phyloP scores from a whole-genome alignment of 352 stramenopile genomes.

The Pythium insidiosum region DNA sequence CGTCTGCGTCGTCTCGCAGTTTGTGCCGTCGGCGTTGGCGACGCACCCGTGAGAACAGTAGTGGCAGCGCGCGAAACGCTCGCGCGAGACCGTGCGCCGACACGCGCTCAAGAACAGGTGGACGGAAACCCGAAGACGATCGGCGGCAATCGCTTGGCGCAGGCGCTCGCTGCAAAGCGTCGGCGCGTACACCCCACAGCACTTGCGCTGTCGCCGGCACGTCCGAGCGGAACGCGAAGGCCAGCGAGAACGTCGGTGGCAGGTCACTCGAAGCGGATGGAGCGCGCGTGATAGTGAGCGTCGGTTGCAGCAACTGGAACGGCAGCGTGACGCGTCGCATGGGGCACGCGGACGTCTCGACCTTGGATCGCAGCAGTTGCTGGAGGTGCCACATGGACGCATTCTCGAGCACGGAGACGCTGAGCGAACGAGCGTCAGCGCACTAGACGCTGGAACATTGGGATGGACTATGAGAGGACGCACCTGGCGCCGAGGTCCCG shows the following conservation, averaged over 20 bases:
- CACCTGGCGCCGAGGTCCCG: conserved; percentile 20
- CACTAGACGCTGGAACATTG: neutral
- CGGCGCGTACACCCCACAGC: no score
- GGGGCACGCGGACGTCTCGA: conserved; percentile 17
- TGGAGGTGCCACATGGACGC: conserved; percentile 61
- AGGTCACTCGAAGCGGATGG: neutral
- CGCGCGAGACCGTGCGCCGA: conserved; percentile 5
- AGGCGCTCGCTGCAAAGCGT: no score
- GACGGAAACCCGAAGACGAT: neutral
- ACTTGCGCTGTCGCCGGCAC: conserved; percentile 11
- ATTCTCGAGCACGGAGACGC: conserved; percentile 35
- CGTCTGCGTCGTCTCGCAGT: conserved; percentile 5
- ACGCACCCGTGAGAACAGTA: conserved; percentile 7
- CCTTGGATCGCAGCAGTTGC: conserved; percentile 43
- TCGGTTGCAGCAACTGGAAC: conserved; percentile 32
- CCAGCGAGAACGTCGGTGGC: neutral
- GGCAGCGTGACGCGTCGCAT: conserved; percentile 37
- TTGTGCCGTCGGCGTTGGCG: conserved; percentile 13
- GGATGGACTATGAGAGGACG: neutral
- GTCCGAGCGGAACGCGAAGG: conserved; percentile 4
- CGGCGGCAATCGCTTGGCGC: neutral
- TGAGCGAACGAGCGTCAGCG: conserved; percentile 5
- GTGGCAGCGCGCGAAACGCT: conserved; percentile 5
- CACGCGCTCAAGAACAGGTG: conserved; percentile 4
- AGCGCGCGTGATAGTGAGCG: conserved; percentile 13